phyloP scores from a whole-genome alignment of 257 asterid genomes.

The Gentiana straminea region DNA sequence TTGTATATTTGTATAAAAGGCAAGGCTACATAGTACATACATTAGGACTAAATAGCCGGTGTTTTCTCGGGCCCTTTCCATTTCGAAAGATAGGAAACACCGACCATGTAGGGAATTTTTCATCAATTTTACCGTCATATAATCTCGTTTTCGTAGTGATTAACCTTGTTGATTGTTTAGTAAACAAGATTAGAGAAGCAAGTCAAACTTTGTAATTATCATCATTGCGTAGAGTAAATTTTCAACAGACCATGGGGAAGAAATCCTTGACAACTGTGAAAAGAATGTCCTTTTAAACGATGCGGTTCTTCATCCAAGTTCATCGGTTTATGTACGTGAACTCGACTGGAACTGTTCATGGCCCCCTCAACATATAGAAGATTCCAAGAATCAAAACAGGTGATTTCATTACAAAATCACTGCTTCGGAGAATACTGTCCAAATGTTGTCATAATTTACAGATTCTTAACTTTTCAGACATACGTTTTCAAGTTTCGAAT shows the following conservation, averaged over 20 bases:
- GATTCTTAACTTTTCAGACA: too few species aligned
- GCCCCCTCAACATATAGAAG: slow-evolving; percentile 44
- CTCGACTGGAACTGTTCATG: slow-evolving; percentile 75
- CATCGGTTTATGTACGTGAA: slow-evolving; percentile 66
- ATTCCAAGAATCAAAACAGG: slow-evolving; percentile 36
- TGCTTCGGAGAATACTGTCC: too few species aligned
- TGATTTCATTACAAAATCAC: slow-evolving; percentile 1
- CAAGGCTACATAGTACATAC: too few species aligned
- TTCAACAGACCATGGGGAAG: slow-evolving; percentile 61
- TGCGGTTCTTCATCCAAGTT: slow-evolving; percentile 32
- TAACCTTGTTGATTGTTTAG: background rate
- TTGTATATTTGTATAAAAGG: too few species aligned
- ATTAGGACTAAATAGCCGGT: too few species aligned
- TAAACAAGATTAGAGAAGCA: slow-evolving; percentile 2
- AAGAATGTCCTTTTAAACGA: slow-evolving; percentile 50
- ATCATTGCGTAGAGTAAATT: slow-evolving; percentile 13
- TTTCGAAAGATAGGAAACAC: too few species aligned
- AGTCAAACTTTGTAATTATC: slow-evolving; percentile 9
- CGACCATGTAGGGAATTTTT: too few species aligned
- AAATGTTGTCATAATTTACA: too few species aligned
- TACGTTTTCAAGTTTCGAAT: background rate
- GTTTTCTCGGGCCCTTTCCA: too few species aligned
- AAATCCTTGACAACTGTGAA: slow-evolving; percentile 65
- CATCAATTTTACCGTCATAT: too few species aligned
- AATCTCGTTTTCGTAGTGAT: background rate